Evolutionary conservation across 371 early-diverging fungal genomes (phyloP), one percentile per base, ranked within the genome.

Genomic region (Quaeritorhiza haematococci): DNA sequence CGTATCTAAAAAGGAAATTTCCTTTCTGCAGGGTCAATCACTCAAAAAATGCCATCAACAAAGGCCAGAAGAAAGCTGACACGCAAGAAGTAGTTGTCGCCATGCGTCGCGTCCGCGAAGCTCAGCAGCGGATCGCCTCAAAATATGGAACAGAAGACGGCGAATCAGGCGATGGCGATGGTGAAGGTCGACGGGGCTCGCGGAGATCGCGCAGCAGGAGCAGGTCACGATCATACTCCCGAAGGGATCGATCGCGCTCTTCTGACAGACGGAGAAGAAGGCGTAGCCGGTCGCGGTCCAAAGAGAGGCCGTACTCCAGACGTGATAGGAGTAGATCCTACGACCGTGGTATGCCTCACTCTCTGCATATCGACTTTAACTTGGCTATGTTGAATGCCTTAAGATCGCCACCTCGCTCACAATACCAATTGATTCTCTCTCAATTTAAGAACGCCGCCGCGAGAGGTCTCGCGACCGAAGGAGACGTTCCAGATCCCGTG

Each of bases 1-100:
- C n/a, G n/a, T n/a, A n/a, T n/a, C n/a, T n/a, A n/a, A n/a, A n/a
- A n/a, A n/a, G n/a, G n/a, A n/a, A n/a, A n/a, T n/a, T n/a, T n/a
- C n/a, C n/a, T n/a, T n/a, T n/a, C 19, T 53, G 19, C 45, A 79
- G 76, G 59, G 80, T 86, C 8, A 84, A 82, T 44, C 81, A 75
- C 49, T 82, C 84, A 4, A 86, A 85, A 61, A 83, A 84, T 56
- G 75, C 84, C 0, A 86, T 86, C 53, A 84, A 75, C 56, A 83
- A 84, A 60, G 51, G 56, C 5, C 10, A 7, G 29, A 61, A 59
- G 45, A 66, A 58, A 24, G 55, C 43, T 26, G 63, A 63, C 45
- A 50, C 56, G 5, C 66, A 61, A 10, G 64, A 66, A 33, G 53
- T 57, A 8, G 46, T 58, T 19, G 60, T 60, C 10, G 71, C 75